Base-by-base conservation (phyloP, 2,329 filamentous ascomycete genomes). In the Botrytis paeoniae region DNA sequence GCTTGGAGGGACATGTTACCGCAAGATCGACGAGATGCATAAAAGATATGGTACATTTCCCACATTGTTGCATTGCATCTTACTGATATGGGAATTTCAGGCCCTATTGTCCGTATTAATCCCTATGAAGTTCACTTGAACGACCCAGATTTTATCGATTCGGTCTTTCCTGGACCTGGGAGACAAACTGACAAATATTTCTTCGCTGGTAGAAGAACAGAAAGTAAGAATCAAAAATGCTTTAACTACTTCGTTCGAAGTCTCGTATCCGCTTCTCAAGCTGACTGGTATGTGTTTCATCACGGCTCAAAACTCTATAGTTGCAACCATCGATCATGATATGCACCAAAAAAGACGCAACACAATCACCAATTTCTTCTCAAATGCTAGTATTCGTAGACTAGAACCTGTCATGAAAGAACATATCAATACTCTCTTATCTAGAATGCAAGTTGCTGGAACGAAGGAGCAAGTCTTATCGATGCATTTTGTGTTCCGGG, bases 281-380 rank as follows among this genome's bases (percentile, higher is more conserved):
- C 59, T 61, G 35, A 61, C 35, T 37, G 8, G 10, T 25, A 4
- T 37, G 9, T 37, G 22, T 61, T 35, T 39, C 9, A 39, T 39
- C 2, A n/a, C 59, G 39, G 59, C 59, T 35, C 59, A 39, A 39
- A 61, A 61, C 9, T 61, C 59, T 14, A 61, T 61, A 83, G 59
- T 61, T 39, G 59, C 35, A n/a, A 61, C 35, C 9, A 61, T 61
- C 4, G 59, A 61, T 4, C 59, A 61, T 61, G 59, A 61, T 4
- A 39, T 61, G 20, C 59, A 61, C 22, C 59, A 35, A 22, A 61
- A 25, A 61, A 25, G 59, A 61, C 59, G 59, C 12, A 61, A n/a
- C 35, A 61, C 35, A 25, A 61, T 61, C 59, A 61, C 59, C 2
- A 39, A 22, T 22, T 61, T 61, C 57, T 61, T 61, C 7, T 61